phyloP scores from a whole-genome alignment of 495 filamentous ascomycete species.

The Lepraria neglecta region DNA sequence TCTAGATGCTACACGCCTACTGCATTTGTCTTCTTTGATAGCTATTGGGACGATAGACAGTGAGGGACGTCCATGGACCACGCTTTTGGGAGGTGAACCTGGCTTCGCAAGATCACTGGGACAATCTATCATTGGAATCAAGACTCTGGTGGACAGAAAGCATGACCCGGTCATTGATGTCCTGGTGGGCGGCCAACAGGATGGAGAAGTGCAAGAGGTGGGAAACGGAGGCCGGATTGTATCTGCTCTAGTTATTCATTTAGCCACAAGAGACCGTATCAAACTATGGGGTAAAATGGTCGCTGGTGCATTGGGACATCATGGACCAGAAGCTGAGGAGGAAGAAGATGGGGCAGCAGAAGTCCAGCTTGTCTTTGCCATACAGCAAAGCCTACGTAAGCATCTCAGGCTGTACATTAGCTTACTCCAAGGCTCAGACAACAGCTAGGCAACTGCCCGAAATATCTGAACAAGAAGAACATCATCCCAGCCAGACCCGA shows the following conservation, averaged over 20 bases:
- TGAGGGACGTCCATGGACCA: constrained; percentile 62
- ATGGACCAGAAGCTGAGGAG: constrained; percentile 23
- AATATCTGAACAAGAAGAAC: constrained; percentile 70
- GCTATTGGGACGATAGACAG: constrained; percentile 64
- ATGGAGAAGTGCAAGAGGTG: constrained; percentile 36
- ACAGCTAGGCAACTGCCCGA: constrained; percentile 62
- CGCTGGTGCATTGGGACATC: constrained; percentile 43
- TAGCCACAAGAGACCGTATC: constrained; percentile 57
- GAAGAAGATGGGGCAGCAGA: constrained; percentile 38
- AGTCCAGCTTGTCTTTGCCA: constrained; percentile 57
- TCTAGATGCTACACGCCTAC: constrained; percentile 45
- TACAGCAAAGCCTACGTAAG: constrained; percentile 62
- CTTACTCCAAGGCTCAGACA: background rate
- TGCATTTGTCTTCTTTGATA: constrained; percentile 54
- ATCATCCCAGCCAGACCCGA: constrained; percentile 48
- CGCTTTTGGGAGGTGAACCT: constrained; percentile 63
- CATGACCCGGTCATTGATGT: constrained; percentile 60
- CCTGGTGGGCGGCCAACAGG: constrained; percentile 40
- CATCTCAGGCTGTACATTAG: constrained; percentile 1
- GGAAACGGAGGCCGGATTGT: constrained; percentile 42
- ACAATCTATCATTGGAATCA: constrained; percentile 52
- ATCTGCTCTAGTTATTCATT: constrained; percentile 57
- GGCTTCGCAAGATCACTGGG: constrained; percentile 58
- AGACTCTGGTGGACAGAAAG: constrained; percentile 48
- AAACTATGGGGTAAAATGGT: constrained; percentile 63